These are phyloP conservation scores for Ganoderma leucocontextum DNA, from an alignment of 1,284 basidiomycete species.

Conservation along the genomic window DNA sequence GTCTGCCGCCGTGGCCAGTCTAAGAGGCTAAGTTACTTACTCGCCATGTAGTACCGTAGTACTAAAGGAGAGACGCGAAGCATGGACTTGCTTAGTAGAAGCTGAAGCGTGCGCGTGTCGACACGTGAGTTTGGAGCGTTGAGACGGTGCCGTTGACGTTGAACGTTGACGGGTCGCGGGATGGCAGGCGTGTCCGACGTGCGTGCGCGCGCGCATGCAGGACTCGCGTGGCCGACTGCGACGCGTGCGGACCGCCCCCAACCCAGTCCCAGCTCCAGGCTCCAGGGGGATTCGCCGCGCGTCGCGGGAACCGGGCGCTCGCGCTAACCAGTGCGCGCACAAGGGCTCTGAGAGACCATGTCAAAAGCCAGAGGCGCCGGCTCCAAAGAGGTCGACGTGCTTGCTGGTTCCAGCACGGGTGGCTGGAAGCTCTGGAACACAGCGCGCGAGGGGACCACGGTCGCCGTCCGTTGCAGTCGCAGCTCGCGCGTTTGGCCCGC, in stretches of 20 bases:
- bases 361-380: neutral
- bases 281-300: neutral
- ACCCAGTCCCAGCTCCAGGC: too few relatives aligned
- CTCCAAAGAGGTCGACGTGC: neutral
- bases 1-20: neutral
- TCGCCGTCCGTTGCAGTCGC: neutral
- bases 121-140: too few relatives aligned
- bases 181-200: neutral
- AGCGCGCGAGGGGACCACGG: neutral
- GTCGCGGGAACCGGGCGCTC: slow-evolving; percentile 1
- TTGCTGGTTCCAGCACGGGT: neutral
- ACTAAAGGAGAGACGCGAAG: too few relatives aligned
- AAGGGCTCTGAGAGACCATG: neutral
- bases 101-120: too few relatives aligned
- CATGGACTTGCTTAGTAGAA: neutral
- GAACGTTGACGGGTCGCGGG: neutral
- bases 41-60: too few relatives aligned
- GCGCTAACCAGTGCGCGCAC: neutral
- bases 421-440: neutral
- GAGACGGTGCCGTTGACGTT: neutral
- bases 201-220: neutral
- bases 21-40: too few relatives aligned
- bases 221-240: too few relatives aligned
- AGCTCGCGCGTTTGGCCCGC: neutral
- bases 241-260: too few relatives aligned